Conservation (phyloP, 306 rosid genomes). For the Medicago lupulina region DNA sequence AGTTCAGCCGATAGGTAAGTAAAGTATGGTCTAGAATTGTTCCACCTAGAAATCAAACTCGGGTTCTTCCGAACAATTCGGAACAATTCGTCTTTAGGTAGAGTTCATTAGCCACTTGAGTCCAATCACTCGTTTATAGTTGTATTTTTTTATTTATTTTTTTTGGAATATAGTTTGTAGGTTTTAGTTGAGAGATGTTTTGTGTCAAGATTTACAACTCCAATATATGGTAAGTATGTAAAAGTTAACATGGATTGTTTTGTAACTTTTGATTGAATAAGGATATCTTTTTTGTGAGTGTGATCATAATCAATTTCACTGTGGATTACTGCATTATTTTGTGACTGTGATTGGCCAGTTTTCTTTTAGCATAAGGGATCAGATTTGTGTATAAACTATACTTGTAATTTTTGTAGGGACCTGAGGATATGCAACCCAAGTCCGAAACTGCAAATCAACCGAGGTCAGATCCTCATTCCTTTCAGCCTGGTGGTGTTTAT, state of each 20-base stretch:
- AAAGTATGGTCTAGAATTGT: no score
- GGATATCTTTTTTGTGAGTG: not conserved
- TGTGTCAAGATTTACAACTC: constrained; percentile 20
- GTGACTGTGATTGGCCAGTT: constrained; percentile 19
- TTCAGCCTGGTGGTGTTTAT: constrained; percentile 60
- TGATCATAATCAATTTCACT: constrained; percentile 30
- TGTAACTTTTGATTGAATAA: not conserved
- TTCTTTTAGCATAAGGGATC: constrained; percentile 1
- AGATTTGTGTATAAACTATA: constrained; percentile 1
- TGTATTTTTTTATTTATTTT: not conserved
- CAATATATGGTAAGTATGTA: not conserved
- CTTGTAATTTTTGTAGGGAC: constrained; percentile 33
- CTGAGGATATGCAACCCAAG: constrained; percentile 77
- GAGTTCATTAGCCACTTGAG: no score
- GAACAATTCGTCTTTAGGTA: no score
- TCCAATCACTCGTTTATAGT: no score
- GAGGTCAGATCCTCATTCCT: constrained; percentile 61
- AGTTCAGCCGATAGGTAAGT: no score
- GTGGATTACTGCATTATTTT: not conserved
- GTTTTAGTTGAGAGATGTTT: constrained; percentile 31
- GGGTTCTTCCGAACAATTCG: no score
- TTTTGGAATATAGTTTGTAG: constrained; percentile 1
- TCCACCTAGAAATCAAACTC: no score
- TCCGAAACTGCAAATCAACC: constrained; percentile 62
- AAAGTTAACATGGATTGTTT: not conserved